A percentile compares a stretch with the other conserved stretches of the same genome.
Conservation (phyloP, 2,329 filamentous ascomycete genomes). For the Myriosclerotinia scirpicola region DNA sequence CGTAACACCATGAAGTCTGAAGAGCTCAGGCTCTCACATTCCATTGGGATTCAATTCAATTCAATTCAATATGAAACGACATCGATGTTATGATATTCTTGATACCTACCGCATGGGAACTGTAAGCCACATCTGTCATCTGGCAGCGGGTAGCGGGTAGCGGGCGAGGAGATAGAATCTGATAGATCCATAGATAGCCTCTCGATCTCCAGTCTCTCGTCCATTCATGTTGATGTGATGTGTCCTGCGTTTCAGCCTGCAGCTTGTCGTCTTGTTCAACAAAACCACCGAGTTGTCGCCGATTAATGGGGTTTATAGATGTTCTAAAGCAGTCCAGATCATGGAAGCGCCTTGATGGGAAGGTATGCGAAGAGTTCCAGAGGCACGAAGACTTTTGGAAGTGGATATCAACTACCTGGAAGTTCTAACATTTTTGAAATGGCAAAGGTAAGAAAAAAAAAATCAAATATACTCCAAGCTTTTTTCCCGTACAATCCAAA, state of each 20-base stretch:
- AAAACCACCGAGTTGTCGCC: slow-evolving; percentile 17
- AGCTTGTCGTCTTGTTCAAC: not conserved
- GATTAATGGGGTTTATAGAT: slow-evolving; percentile 1
- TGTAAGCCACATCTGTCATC: slow-evolving; percentile 10
- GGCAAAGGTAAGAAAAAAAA: not conserved
- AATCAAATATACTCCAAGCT: not conserved
- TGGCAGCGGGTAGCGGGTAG: slow-evolving; percentile 1
- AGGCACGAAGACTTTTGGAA: slow-evolving; percentile 14
- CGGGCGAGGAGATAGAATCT: not conserved
- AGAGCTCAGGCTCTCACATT: not conserved
- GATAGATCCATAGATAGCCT: not conserved
- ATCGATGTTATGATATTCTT: not conserved
- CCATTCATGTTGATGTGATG: slow-evolving; percentile 1
- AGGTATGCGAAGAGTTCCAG: slow-evolving; percentile 5
- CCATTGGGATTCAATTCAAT: not conserved
- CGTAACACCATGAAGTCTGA: not conserved
- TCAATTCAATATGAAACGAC: not conserved
- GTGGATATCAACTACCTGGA: slow-evolving; percentile 12
- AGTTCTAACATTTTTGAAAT: not conserved
- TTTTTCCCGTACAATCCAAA: not conserved
- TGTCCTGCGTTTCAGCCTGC: slow-evolving; percentile 17
- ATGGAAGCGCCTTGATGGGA: slow-evolving; percentile 7
- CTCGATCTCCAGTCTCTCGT: not conserved
- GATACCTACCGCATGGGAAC: not conserved
- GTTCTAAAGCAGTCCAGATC: slow-evolving; percentile 21